Conservation (phyloP, 768 basidiomycete species). For the Fistulinella prunicolor region DNA sequence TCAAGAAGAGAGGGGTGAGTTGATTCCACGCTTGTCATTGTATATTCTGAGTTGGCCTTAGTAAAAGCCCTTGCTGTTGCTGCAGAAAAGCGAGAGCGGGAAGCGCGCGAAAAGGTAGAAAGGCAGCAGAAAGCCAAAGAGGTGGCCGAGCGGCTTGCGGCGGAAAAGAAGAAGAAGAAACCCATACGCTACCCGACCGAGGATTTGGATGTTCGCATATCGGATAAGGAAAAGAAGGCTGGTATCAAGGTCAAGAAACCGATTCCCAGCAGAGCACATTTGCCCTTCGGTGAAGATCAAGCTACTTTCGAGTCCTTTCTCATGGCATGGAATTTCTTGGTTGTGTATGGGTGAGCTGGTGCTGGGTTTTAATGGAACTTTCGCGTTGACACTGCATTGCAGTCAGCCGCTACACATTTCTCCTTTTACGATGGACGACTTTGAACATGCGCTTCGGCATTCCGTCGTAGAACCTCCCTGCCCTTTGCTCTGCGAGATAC, state of each 20-base stretch:
- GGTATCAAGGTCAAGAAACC: slow-evolving; percentile 70
- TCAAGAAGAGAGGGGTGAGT: slow-evolving; percentile 70
- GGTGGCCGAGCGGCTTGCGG: slow-evolving; percentile 67
- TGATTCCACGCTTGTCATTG: background rate
- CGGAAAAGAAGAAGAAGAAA: slow-evolving; percentile 85
- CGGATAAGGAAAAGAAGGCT: slow-evolving; percentile 80
- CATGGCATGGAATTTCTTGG: slow-evolving; percentile 92
- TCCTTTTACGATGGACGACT: slow-evolving; percentile 89
- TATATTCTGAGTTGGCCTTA: slow-evolving; percentile 14
- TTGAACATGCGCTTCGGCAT: slow-evolving; percentile 84
- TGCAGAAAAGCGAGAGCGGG: slow-evolving; percentile 66
- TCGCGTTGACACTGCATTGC: slow-evolving; percentile 8
- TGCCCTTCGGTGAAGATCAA: slow-evolving; percentile 68
- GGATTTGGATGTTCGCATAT: slow-evolving; percentile 78
- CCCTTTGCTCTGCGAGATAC: slow-evolving; percentile 79
- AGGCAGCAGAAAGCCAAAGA: slow-evolving; percentile 62
- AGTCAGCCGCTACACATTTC: slow-evolving; percentile 89
- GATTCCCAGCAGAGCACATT: slow-evolving; percentile 51
- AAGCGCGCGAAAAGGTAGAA: slow-evolving; percentile 68
- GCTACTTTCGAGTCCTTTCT: slow-evolving; percentile 80
- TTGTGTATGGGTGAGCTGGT: slow-evolving; percentile 80
- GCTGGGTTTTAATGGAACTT: background rate
- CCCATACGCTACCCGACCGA: slow-evolving; percentile 91
- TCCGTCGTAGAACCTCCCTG: slow-evolving; percentile 65
- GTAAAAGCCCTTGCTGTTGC: slow-evolving; percentile 32